Evolutionary conservation across 371 early-diverging fungal species (phyloP), one percentile per base, ranked within the genome.

Genomic region (Catenaria anguillulae): DNA sequence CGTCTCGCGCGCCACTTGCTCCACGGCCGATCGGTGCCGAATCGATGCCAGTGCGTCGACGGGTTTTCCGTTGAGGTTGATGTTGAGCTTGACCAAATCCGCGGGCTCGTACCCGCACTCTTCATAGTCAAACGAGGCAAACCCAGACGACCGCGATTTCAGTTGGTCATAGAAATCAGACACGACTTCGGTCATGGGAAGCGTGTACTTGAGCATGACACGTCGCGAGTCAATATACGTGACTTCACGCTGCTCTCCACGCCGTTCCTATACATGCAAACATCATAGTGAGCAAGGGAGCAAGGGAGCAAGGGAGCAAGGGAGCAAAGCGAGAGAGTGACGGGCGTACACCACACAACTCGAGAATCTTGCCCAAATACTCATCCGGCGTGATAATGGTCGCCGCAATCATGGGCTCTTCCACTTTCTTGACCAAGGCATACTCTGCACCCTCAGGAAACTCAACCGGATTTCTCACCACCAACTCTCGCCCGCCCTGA

Each of bases 61-160:
- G 1, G 89, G 84, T 61, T 92, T 89, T 34, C 81, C 77, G 68
- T 97, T 97, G 3, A 97, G 72, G 34, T 94, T 66, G 2, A 97
- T 84, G 60, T 85, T 85, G 82, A 94, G 84, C 82, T 96, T 97
- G 64, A 93, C 92, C 48, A 97, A 73, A 67, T 94, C 92, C 15
- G 94, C 83, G 24, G 76, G 77, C 60, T 82, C 81, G 71, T 92
- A 95, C 0, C 93, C 95, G 42, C 77, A 78, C 45, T 95, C 96
- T 69, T 95, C 97, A 71, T 96, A 96, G 72, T 94, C 95, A 73
- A 94, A 95, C 48, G 81, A 83, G 0, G 95, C 97, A 73, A 90
- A 97, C 0, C 97, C 97, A 42, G 90, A 88, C 19, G 93, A 85
- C 36, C 83, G 74, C 24, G 88, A 86, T 67, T 96, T 96, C 42